A percentile compares a stretch with the other conserved stretches of the same genome.
These are phyloP conservation scores for Dillenia turbinata DNA, from an alignment of 164 flowering plant genomes.

Conservation along the genomic window DNA sequence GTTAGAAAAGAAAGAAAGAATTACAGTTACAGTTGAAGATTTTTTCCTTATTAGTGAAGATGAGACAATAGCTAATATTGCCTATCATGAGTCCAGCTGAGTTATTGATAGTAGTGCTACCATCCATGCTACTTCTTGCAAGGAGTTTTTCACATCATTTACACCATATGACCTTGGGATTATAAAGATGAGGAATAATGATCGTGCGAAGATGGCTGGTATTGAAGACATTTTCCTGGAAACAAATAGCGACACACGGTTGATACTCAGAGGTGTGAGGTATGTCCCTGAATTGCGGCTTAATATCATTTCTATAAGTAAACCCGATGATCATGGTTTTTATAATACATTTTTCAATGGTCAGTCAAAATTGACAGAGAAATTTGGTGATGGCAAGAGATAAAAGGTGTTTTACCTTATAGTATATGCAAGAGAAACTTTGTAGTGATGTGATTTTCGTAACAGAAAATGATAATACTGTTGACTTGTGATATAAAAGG, in stretches of 20 bases:
- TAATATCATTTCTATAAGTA: no score
- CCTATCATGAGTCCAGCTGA: background rate
- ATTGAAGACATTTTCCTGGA: slow-evolving; percentile 1
- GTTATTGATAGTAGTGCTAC: no score
- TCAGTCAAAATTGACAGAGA: background rate
- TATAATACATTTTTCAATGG: background rate
- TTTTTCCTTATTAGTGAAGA: no score
- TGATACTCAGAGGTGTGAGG: background rate
- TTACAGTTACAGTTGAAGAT: no score
- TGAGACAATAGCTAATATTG: background rate
- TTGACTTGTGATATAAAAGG: background rate
- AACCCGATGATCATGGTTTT: background rate
- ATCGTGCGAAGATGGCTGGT: background rate
- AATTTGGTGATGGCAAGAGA: background rate
- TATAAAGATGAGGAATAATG: no score
- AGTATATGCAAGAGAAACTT: background rate
- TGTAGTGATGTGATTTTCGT: background rate
- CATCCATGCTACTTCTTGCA: no score
- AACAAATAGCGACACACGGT: background rate
- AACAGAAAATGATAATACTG: background rate
- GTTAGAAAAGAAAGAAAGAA: background rate
- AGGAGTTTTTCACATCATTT: no score
- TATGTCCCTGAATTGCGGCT: no score
- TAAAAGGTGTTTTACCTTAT: background rate
- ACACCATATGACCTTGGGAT: no score